phyloP scores from a whole-genome alignment of 2,329 filamentous ascomycete genomes.

The Aspergillus fumigatus region DNA sequence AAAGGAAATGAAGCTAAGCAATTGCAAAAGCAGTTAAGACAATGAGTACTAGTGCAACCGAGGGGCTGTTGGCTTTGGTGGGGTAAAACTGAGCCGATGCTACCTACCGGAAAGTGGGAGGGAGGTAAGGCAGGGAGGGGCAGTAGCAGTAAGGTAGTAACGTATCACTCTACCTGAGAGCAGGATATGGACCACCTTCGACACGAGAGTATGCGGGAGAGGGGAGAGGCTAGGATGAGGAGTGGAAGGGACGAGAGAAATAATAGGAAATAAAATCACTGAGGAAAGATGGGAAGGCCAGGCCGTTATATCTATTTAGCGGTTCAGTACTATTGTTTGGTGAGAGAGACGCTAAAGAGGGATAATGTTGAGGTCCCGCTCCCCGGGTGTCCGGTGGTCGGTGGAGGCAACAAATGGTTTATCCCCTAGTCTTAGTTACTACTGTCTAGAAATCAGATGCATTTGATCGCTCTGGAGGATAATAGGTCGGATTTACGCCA shows the following conservation, averaged over 20 bases:
- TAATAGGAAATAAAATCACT: slow-evolving; percentile 1
- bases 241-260: slow-evolving; percentile 2
- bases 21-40: neutral
- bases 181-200: slow-evolving; percentile 2
- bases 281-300: slow-evolving; percentile 7
- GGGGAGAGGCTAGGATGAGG: neutral
- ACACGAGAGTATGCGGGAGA: neutral
- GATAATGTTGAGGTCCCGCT: slow-evolving; percentile 19
- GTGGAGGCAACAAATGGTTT: neutral
- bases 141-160: neutral
- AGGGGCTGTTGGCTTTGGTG: neutral
- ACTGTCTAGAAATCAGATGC: neutral
- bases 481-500: neutral
- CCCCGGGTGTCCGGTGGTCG: slow-evolving; percentile 15
- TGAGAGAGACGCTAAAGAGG: neutral
- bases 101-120: neutral
- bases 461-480: neutral
- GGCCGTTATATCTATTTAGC: neutral
- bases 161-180: neutral
- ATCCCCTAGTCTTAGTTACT: neutral
- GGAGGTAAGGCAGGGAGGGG: slow-evolving; percentile 2
- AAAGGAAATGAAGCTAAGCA: slow-evolving; percentile 12
- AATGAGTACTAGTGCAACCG: neutral
- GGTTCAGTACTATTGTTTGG: neutral
- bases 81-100: neutral